Base-by-base conservation (phyloP, 1,284 basidiomycete genomes). In the Trichosporon ovoides region DNA sequence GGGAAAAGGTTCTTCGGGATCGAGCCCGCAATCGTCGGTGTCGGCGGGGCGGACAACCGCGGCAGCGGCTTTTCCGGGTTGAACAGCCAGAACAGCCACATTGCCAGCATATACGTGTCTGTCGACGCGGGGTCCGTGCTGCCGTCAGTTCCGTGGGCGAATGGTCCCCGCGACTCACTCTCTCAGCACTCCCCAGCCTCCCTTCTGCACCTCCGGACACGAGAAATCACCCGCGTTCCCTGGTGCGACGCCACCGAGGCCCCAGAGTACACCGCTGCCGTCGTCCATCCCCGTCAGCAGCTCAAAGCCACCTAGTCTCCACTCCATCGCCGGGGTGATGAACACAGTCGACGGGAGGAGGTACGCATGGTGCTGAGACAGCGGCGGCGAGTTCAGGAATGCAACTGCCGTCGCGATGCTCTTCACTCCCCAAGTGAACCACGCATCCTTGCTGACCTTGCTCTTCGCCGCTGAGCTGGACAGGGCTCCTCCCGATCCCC, bases 241-340 rank as follows among this genome's bases (percentile, higher is more conserved):
- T 0, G 87, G 87, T 40, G 87, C 74, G 35, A 87, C 69, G 7
- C 85, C 83, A 31, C 87, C 89, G 72, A 88, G 78, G 4, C 82
- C 86, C 90, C 92, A 75, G 65, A 67, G 60, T 46, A 75, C 67
- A 24, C 67, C 79, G 35, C 68, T 56, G 5, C 68, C 63, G 49
- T 78, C 75, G 22, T 78, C 75, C 50, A 72, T 67, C 3, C 73
- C 71, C 12, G 77, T 94, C 67, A 98, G 77, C 1, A 94, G 78
- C 68, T 99, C 96, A 68, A 98, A 94, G 1, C 95, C 95, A 33
- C 89, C 94, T 10, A 98, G 79, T 70, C 89, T 89, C 95, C 94
- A 98, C 79, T 99, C 96, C 19, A 95, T 91, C 0, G 92, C 90
- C 0, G 75, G 73, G 0, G 79, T 79, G 35, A 98, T 84, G 71